phyloP scores from a whole-genome alignment of 352 stramenopile species.

The Phytophthora niederhauseri region DNA sequence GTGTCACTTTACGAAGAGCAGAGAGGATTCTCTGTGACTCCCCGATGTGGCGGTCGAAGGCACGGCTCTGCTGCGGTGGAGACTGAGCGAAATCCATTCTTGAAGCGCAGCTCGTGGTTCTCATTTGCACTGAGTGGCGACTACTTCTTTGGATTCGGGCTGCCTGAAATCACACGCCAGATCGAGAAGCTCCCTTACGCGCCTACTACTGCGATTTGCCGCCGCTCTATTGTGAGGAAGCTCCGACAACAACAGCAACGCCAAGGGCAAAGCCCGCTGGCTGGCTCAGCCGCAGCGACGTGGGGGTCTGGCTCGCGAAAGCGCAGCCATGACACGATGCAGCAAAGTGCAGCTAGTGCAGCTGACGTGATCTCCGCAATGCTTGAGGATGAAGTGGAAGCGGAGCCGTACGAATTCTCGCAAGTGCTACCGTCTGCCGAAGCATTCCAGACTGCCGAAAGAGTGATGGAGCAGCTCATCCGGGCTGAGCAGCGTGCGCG shows the following conservation, averaged over 20 bases:
- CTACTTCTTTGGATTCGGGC: slow-evolving; percentile 86
- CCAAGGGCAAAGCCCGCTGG: slow-evolving; percentile 42
- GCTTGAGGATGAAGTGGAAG: slow-evolving; percentile 33
- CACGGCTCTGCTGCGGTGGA: slow-evolving; percentile 7
- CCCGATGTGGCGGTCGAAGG: slow-evolving; percentile 8
- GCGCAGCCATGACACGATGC: slow-evolving; percentile 33
- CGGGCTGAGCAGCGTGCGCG: slow-evolving; percentile 85
- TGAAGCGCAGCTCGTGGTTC: slow-evolving; percentile 80
- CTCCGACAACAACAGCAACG: slow-evolving; percentile 48
- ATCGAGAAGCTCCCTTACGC: slow-evolving; percentile 79
- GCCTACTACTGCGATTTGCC: slow-evolving; percentile 70
- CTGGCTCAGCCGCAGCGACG: slow-evolving; percentile 28
- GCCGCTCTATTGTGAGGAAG: slow-evolving; percentile 45
- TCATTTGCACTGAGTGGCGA: slow-evolving; percentile 76
- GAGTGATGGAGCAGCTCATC: slow-evolving; percentile 80
- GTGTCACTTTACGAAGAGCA: slow-evolving; percentile 78
- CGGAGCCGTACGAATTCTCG: slow-evolving; percentile 87
- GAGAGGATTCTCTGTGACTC: slow-evolving; percentile 38
- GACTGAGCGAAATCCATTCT: slow-evolving; percentile 66
- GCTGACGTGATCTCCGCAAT: slow-evolving; percentile 16
- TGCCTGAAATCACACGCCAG: slow-evolving; percentile 66
- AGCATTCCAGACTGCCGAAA: slow-evolving; percentile 81
- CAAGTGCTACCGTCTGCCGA: slow-evolving; percentile 74
- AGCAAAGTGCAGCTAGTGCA: slow-evolving; percentile 24
- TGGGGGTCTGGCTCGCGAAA: slow-evolving; percentile 35